A percentile compares a stretch with the other conserved stretches of the same genome.
phyloP scores from a whole-genome alignment of 257 asterid genomes.

The Petrea volubilis region DNA sequence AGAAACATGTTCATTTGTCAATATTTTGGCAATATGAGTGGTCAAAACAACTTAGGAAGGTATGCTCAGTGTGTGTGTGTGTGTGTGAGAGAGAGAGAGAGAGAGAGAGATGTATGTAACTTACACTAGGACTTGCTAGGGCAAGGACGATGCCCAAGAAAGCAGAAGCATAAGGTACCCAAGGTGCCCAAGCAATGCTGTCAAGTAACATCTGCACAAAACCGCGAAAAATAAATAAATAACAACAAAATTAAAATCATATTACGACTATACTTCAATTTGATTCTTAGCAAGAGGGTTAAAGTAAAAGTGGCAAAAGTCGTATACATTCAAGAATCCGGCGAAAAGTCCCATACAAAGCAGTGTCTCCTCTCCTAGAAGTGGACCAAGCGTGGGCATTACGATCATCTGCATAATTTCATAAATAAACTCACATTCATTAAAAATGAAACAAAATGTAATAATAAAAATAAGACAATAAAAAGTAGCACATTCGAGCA shows the following conservation, averaged over 20 bases:
- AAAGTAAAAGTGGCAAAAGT: neutral
- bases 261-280: neutral
- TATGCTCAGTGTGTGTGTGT: neutral
- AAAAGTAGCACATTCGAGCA: neutral
- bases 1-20: neutral
- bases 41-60: neutral
- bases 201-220: constrained; percentile 69
- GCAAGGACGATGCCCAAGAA: constrained; percentile 46
- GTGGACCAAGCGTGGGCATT: constrained; percentile 72
- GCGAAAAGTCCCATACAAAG: constrained; percentile 78
- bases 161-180: constrained; percentile 87
- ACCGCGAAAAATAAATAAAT: neutral
- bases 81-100: neutral
- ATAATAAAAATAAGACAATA: too few relatives aligned
- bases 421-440: constrained; percentile 2
- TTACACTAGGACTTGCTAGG: constrained; percentile 79
- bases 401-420: constrained; percentile 62
- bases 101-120: too few relatives aligned
- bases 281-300: neutral
- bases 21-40: neutral
- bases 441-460: neutral
- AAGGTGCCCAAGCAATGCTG: constrained; percentile 86
- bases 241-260: neutral
- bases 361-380: constrained; percentile 73
- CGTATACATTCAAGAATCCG: constrained; percentile 50